Evolutionary conservation across 2,329 filamentous ascomycete species (phyloP).

Genomic region (Fusarium sp.): DNA sequence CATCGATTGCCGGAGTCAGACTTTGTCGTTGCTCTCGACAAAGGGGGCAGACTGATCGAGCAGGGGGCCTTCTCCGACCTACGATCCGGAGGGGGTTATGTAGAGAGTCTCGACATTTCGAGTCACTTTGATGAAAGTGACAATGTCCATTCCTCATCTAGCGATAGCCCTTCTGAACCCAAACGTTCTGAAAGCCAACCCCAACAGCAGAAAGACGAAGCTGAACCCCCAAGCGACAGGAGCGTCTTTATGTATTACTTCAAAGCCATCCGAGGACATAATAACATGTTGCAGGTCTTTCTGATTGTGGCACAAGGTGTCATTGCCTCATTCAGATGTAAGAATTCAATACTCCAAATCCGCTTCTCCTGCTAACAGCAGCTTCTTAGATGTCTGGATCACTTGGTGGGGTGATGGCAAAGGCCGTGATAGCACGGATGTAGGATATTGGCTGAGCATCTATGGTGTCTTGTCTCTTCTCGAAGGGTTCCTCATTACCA

Average conservation of each 20-base stretch:
- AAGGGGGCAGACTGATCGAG: slow-evolving; percentile 53
- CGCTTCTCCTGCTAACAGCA: neutral
- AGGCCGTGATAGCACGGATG: slow-evolving; percentile 36
- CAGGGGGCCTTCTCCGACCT: slow-evolving; percentile 54
- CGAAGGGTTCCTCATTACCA: slow-evolving; percentile 37
- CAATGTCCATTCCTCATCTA: neutral
- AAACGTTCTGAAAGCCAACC: neutral
- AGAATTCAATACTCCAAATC: neutral
- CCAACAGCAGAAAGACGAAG: neutral
- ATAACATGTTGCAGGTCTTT: slow-evolving; percentile 26
- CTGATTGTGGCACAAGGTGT: slow-evolving; percentile 32
- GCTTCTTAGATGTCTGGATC: slow-evolving; percentile 41
- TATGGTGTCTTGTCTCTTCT: slow-evolving; percentile 38
- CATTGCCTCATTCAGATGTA: slow-evolving; percentile 40
- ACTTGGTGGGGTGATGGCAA: slow-evolving; percentile 47
- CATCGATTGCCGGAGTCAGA: slow-evolving; percentile 53
- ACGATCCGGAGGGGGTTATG: slow-evolving; percentile 48
- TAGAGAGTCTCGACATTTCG: slow-evolving; percentile 50
- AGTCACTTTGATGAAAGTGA: slow-evolving; percentile 27
- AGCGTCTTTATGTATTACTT: slow-evolving; percentile 46
- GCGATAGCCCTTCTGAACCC: neutral
- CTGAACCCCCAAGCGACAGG: slow-evolving; percentile 29
- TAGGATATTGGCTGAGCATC: slow-evolving; percentile 46
- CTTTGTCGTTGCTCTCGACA: slow-evolving; percentile 55
- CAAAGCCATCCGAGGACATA: slow-evolving; percentile 32